Base-by-base conservation (phyloP, 2,329 filamentous ascomycete genomes). In the Aspergillus sojae region DNA sequence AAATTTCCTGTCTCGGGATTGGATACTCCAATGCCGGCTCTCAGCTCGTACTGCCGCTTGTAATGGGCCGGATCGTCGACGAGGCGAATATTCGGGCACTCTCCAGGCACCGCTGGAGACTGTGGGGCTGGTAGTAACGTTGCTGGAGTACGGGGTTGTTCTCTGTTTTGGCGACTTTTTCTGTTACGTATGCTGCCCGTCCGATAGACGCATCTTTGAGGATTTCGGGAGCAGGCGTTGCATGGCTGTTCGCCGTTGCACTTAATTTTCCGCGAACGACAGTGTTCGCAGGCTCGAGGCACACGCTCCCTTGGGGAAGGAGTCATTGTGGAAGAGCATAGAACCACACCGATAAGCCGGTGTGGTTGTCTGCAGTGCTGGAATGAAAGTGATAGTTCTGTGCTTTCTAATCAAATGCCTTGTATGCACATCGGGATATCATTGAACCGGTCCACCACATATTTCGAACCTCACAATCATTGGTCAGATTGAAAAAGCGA, bases 21-120 rank as follows among this genome's bases (percentile, higher is more conserved):
- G 3, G 60, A 60, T 3, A 66, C 58, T 2, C 66, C 66, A 32
- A 67, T 67, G 1, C 66, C 66, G 10, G 66, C 66, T 12, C 66
- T 50, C 5, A 67, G 41, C 53, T 67, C 66, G 21, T 60, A 60
- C 23, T 66, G 66, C 23, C 64, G 62, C 43, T 66, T 66, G 28
- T 59, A 66, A 28, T 66, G 60, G 4, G 46, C 60, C 9, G 65
- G 65, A 26, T 65, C 60, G 41, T 66, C 63, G 12, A 57, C 34
- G 34, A 56, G 58, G 30, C 58, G 48, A 14, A 48, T 23, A 16
- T 43, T 50, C 4, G 57, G 36, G 28, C 26, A 57, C 19, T 65
- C 63, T 1, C 48, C 53, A 16, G 46, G 48, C 14, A 55, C 21
- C 5, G 39, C 48, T 14, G 60, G 57, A 4, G 57, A 60, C 19